Percentiles rank a stretch among this genome's conserved stretches.
phyloP scores from a whole-genome alignment of 2,329 filamentous ascomycete species.

The Plectosphaerella plurivora region DNA sequence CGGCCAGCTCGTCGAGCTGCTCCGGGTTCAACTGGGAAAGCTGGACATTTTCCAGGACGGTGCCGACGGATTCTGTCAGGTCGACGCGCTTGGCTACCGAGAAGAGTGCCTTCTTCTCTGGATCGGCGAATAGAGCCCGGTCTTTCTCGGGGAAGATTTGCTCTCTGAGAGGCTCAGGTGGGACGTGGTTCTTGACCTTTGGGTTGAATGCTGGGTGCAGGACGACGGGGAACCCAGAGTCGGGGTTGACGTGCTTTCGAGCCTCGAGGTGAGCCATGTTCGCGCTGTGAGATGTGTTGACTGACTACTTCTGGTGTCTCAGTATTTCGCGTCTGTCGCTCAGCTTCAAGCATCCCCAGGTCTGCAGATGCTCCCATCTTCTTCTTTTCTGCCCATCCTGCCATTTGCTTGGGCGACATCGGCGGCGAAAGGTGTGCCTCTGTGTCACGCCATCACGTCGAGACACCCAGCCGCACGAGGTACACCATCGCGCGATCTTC shows the following conservation, averaged over 20 bases:
- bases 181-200: constrained; percentile 34
- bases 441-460: not conserved
- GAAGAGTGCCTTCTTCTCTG: constrained; percentile 36
- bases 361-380: no score
- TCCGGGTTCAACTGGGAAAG: constrained; percentile 36
- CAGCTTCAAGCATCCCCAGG: no score
- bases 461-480: not conserved
- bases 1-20: constrained; percentile 46
- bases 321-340: no score
- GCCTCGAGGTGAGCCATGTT: constrained; percentile 35
- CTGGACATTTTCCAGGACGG: constrained; percentile 32
- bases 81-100: constrained; percentile 30
- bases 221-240: constrained; percentile 40
- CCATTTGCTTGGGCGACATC: not conserved
- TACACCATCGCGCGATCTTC: not conserved
- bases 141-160: constrained; percentile 24
- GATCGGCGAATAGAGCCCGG: constrained; percentile 36
- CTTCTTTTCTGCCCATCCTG: not conserved
- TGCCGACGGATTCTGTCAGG: constrained; percentile 39
- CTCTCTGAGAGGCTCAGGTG: constrained; percentile 30
- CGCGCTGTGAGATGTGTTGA: no score
- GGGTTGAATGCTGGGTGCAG: constrained; percentile 42
- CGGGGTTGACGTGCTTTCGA: constrained; percentile 41
- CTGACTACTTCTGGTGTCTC: no score
- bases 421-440: not conserved